Percentiles rank a stretch among this genome's conserved stretches.
Conservation (phyloP, 73 alveolate genomes). For the Stentor roeselii region DNA sequence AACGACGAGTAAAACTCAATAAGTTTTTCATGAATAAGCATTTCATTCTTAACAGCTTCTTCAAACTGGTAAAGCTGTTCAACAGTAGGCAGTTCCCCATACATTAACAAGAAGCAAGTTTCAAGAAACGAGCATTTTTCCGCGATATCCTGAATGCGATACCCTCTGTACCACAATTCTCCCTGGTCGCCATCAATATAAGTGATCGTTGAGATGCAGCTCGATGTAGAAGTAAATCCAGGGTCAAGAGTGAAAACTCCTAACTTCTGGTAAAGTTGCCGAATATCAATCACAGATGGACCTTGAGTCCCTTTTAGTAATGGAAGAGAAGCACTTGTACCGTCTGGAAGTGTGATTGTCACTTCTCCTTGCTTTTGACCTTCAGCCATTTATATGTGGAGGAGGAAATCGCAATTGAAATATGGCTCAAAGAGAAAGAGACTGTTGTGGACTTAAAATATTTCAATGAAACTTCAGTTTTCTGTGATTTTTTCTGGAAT, state of each 20-base stretch:
- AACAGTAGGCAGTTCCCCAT: constrained; percentile 81
- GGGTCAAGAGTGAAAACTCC: constrained; percentile 82
- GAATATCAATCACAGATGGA: constrained; percentile 73
- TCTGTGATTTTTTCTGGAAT: too few relatives aligned
- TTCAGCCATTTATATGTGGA: too few relatives aligned
- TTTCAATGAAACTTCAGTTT: too few relatives aligned
- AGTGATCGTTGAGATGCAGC: constrained; percentile 77
- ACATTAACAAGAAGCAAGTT: constrained; percentile 73
- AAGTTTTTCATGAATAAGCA: constrained; percentile 82
- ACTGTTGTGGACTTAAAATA: too few relatives aligned
- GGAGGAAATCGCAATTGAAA: too few relatives aligned
- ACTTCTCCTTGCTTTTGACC: too few relatives aligned
- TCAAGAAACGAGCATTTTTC: constrained; percentile 73
- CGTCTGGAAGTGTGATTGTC: constrained; percentile 77
- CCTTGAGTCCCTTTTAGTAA: constrained; percentile 70
- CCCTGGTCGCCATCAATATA: constrained; percentile 90
- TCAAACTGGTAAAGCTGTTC: constrained; percentile 62
- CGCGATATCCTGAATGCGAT: constrained; percentile 77
- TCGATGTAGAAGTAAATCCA: constrained; percentile 75
- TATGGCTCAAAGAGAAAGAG: too few relatives aligned
- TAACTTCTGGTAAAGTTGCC: constrained; percentile 55
- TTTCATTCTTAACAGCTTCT: constrained; percentile 63
- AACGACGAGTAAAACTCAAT: constrained; percentile 81
- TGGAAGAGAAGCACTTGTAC: constrained; percentile 61
- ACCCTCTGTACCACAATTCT: constrained; percentile 86